These are phyloP conservation scores for Hypomyces perniciosus DNA, from an alignment of 2,329 filamentous ascomycete species.

Conservation along the genomic window DNA sequence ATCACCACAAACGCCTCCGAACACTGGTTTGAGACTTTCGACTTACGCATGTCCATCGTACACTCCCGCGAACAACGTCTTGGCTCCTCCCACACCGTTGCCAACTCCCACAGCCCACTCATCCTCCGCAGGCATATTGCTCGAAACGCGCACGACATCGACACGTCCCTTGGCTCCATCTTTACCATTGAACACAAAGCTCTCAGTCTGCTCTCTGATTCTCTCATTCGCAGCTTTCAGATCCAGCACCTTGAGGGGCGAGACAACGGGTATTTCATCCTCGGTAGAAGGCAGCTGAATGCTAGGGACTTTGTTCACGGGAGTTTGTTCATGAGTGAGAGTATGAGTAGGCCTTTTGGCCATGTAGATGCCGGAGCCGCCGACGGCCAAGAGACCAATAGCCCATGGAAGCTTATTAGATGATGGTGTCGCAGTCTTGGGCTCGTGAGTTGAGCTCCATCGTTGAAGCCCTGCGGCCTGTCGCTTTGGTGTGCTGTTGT, in stretches of 20 bases:
- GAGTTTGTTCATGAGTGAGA: not conserved
- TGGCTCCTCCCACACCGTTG: conserved; percentile 22
- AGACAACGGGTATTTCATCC: conserved; percentile 18
- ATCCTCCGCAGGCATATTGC: conserved; percentile 32
- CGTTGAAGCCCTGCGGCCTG: not conserved
- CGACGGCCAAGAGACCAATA: not conserved
- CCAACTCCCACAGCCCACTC: conserved; percentile 29
- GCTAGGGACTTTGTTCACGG: not conserved
- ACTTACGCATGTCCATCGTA: conserved; percentile 46
- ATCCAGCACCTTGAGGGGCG: conserved; percentile 22
- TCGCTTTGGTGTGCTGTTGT: not conserved
- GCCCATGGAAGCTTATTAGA: not conserved
- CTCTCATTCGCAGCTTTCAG: conserved; percentile 25
- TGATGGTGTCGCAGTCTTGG: not conserved
- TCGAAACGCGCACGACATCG: conserved; percentile 29
- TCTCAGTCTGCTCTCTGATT: conserved; percentile 25
- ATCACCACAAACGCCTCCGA: not conserved
- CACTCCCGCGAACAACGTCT: conserved; percentile 32
- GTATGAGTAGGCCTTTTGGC: not conserved
- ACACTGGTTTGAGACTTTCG: not conserved
- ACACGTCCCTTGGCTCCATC: conserved; percentile 24
- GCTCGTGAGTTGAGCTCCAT: not conserved
- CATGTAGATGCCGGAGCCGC: not conserved
- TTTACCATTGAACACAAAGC: conserved; percentile 24
- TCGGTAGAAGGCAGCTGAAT: conserved; percentile 15